Conservation (phyloP, 2,329 filamentous ascomycete genomes). For the Cercospora sp. region DNA sequence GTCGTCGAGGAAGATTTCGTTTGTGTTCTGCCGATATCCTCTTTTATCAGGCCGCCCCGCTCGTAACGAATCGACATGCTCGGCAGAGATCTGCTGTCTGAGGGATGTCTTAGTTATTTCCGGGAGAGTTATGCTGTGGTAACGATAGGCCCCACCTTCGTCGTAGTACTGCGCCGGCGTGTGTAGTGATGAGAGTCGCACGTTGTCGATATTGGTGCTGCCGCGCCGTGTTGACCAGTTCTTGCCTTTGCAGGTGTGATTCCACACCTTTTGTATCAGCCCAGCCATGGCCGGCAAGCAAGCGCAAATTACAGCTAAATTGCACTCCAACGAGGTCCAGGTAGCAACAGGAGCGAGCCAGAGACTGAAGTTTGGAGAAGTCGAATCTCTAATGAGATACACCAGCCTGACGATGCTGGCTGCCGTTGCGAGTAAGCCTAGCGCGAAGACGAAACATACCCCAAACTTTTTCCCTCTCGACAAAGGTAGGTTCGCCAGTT, state of each 20-base stretch:
- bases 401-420: slow-evolving; percentile 20
- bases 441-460: slow-evolving; percentile 16
- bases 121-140: not conserved
- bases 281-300: slow-evolving; percentile 22
- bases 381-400: slow-evolving; percentile 11
- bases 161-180: not conserved
- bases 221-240: not conserved
- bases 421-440: slow-evolving; percentile 24
- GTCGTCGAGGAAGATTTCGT: not conserved
- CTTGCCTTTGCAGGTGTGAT: not conserved
- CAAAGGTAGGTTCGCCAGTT: slow-evolving; percentile 5
- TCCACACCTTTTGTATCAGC: slow-evolving; percentile 12
- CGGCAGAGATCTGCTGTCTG: slow-evolving; percentile 2
- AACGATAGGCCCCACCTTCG: not conserved
- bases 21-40: not conserved
- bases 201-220: slow-evolving; percentile 2
- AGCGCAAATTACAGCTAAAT: slow-evolving; percentile 22
- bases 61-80: not conserved
- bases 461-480: slow-evolving; percentile 11
- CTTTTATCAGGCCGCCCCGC: not conserved
- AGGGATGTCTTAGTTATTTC: not conserved
- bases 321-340: slow-evolving; percentile 20
- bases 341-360: slow-evolving; percentile 16
- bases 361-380: slow-evolving; percentile 15
- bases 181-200: slow-evolving; percentile 10